Evolutionary conservation across 345 rosid genomes (phyloP).

Genomic region (Eucalyptus guilfoylei): DNA sequence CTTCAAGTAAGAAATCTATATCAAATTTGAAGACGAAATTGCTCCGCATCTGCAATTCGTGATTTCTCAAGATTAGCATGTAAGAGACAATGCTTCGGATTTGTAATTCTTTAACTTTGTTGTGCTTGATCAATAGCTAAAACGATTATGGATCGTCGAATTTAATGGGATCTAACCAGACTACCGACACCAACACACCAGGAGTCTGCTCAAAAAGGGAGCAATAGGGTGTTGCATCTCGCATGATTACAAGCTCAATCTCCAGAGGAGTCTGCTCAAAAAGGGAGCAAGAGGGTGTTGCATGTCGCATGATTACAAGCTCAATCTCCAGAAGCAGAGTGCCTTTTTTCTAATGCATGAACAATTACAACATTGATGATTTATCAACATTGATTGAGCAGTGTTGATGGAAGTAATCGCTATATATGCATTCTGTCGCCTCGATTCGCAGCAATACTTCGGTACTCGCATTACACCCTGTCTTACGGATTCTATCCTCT

Average conservation of each 20-base stretch:
- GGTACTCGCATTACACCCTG: not conserved
- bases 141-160: not conserved
- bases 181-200: not conserved
- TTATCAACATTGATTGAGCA: not conserved
- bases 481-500: not conserved
- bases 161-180: not conserved
- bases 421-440: slow-evolving; percentile 87
- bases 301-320: not conserved
- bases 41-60: not conserved
- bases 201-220: not conserved
- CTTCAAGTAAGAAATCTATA: not conserved
- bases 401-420: slow-evolving; percentile 86
- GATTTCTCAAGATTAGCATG: not conserved
- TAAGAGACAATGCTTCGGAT: not conserved
- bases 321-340: not conserved
- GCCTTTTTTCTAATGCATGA: not conserved
- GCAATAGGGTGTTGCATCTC: not conserved
- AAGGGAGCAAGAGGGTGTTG: not conserved
- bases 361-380: not conserved
- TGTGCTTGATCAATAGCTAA: not conserved
- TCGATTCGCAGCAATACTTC: slow-evolving; percentile 43
- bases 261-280: not conserved
- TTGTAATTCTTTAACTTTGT: not conserved
- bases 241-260: not conserved
- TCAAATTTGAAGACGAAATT: not conserved